Conservation (phyloP, 2,329 filamentous ascomycete genomes). For the Gyromitra esculenta region DNA sequence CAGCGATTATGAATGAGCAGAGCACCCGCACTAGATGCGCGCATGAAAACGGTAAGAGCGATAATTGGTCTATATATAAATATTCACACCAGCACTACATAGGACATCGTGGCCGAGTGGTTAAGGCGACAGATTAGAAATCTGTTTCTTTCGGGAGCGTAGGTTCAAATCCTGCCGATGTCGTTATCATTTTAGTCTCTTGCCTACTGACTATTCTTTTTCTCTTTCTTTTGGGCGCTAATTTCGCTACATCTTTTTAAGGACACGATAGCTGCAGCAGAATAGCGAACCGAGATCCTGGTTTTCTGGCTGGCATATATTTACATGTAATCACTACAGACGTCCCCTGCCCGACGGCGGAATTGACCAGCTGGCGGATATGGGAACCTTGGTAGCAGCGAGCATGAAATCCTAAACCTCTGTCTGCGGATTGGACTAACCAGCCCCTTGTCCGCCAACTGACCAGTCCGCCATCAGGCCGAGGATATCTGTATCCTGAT, state of each 20-base stretch:
- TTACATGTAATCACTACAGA: no score
- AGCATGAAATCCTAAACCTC: no score
- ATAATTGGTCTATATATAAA: neutral
- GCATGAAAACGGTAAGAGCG: neutral
- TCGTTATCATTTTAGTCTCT: conserved; percentile 43
- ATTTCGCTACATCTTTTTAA: neutral
- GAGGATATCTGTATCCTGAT: neutral
- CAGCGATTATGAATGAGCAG: neutral
- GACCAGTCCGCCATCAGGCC: neutral
- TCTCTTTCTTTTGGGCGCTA: neutral
- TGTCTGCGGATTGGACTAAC: no score
- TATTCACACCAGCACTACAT: rapidly evolving
- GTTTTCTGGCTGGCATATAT: neutral
- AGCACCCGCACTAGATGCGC: neutral
- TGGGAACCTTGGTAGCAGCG: no score
- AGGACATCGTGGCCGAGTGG: conserved; percentile 55
- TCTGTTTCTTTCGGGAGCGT: conserved; percentile 60
- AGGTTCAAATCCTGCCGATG: conserved; percentile 61
- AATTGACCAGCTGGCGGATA: no score
- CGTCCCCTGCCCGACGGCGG: no score
- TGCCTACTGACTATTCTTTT: conserved; percentile 1
- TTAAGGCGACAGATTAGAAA: conserved; percentile 64
- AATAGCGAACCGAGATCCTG: neutral
- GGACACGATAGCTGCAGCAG: neutral
- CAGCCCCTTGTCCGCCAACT: neutral